These are phyloP conservation scores for Boletus sp. DNA, from an alignment of 1,284 basidiomycete genomes.

Conservation along the genomic window DNA sequence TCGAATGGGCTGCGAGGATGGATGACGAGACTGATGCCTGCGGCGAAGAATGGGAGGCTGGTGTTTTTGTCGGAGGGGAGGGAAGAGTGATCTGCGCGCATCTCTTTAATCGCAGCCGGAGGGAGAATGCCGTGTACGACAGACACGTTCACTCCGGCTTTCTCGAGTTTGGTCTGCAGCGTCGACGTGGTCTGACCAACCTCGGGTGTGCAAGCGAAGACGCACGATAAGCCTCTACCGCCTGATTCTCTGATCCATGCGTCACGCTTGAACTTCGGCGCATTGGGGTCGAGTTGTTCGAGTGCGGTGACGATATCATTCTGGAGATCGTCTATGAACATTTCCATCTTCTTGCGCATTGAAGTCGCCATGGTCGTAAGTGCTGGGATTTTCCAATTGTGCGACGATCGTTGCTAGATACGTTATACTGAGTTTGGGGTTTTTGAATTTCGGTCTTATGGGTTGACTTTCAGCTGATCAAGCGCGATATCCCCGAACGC, in stretches of 20 bases:
- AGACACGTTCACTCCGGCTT: constrained; percentile 96
- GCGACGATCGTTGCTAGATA: background rate
- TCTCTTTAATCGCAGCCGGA: constrained; percentile 87
- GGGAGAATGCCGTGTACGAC: constrained; percentile 89
- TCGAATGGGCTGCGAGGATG: constrained; percentile 92
- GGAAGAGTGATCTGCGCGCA: constrained; percentile 88
- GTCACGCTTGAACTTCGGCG: constrained; percentile 81
- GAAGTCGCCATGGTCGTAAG: constrained; percentile 17
- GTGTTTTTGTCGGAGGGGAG: constrained; percentile 65
- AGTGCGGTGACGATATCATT: constrained; percentile 79
- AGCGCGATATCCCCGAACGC: background rate
- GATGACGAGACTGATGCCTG: constrained; percentile 88
- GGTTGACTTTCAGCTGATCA: background rate
- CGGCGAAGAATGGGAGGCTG: constrained; percentile 89
- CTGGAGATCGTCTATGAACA: constrained; percentile 81
- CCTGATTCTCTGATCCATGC: constrained; percentile 84
- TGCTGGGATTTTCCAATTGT: background rate
- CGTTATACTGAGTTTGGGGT: background rate
- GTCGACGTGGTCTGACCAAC: constrained; percentile 25
- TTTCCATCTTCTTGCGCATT: constrained; percentile 82
- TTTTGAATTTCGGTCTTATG: background rate
- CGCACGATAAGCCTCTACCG: constrained; percentile 86
- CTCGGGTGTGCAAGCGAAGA: constrained; percentile 68
- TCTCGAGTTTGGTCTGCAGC: constrained; percentile 73
- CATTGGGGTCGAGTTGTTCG: constrained; percentile 74